These are phyloP conservation scores for Ceratobasidium sp. DNA, from an alignment of 1,284 basidiomycete genomes.

Conservation along the genomic window DNA sequence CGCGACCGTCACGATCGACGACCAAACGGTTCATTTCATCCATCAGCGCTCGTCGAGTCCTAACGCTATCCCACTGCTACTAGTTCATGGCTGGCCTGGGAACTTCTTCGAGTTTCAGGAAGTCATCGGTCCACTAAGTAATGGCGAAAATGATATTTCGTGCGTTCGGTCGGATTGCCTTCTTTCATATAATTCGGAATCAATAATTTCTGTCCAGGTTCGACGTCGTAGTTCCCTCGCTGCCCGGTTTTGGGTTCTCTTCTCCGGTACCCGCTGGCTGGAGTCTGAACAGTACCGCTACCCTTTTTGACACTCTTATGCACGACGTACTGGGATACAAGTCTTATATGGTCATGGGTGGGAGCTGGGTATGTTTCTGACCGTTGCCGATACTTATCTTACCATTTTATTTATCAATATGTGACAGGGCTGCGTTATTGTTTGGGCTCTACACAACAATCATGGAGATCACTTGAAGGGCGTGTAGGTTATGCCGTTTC, in stretches of 20 bases:
- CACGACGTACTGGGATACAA: constrained; percentile 40
- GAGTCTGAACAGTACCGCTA: constrained; percentile 39
- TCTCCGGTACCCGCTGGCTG: constrained; percentile 35
- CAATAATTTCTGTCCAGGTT: constrained; percentile 3
- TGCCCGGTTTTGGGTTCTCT: constrained; percentile 44
- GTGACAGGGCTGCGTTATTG: constrained; percentile 23
- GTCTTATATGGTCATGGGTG: constrained; percentile 33
- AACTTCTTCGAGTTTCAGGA: constrained; percentile 38
- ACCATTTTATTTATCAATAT: neutral
- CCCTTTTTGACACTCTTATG: constrained; percentile 40
- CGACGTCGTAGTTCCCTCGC: constrained; percentile 42
- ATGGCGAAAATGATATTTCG: neutral
- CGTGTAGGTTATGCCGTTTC: constrained; percentile 8
- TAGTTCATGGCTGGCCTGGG: constrained; percentile 43
- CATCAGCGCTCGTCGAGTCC: constrained; percentile 37
- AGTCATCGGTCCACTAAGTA: constrained; percentile 18
- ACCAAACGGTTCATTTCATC: constrained; percentile 39
- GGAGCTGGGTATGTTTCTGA: constrained; percentile 38
- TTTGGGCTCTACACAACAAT: constrained; percentile 38
- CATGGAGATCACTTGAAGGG: constrained; percentile 6
- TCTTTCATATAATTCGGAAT: neutral
- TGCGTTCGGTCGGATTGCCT: neutral
- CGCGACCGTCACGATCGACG: constrained; percentile 14
- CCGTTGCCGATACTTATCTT: neutral
- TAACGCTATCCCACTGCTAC: constrained; percentile 35